Evolutionary conservation across 1,284 basidiomycete genomes (phyloP).

Genomic region (Neonothopanus nambi): DNA sequence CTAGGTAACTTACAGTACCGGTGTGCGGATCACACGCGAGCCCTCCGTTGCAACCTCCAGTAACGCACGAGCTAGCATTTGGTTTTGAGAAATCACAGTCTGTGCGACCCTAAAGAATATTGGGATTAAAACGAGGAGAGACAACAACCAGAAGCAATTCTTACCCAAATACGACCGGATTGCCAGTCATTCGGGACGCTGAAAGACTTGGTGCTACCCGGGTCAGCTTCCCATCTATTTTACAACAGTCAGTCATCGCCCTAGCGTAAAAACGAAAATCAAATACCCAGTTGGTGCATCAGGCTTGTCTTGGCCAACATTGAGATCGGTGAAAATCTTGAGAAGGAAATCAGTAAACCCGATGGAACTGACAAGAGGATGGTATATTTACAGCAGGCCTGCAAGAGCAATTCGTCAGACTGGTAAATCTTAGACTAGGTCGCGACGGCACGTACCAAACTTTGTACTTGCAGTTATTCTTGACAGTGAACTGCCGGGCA

Average conservation of each 20-base stretch:
- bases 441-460: conserved; percentile 5
- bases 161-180: conserved; percentile 49
- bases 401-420: not conserved
- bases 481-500: conserved; percentile 18
- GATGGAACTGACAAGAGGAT: not conserved
- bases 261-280: not conserved
- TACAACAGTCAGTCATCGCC: not conserved
- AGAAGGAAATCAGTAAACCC: not conserved
- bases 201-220: conserved; percentile 39
- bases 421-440: not conserved
- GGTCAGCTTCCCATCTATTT: conserved; percentile 42
- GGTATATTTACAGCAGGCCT: not conserved
- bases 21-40: conserved; percentile 24
- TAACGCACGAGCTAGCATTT: conserved; percentile 53
- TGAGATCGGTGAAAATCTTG: conserved; percentile 26
- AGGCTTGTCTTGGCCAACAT: conserved; percentile 19
- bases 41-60: conserved; percentile 60
- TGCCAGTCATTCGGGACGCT: conserved; percentile 50
- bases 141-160: conserved; percentile 3
- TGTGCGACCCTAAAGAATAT: conserved; percentile 39
- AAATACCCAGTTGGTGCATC: conserved; percentile 20
- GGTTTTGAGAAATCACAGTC: conserved; percentile 51
- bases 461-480: conserved; percentile 17
- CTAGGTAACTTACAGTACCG: conserved; percentile 42
- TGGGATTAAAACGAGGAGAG: not conserved